phyloP scores from a whole-genome alignment of 495 filamentous ascomycete genomes.

The Lasiosphaeria miniovina region DNA sequence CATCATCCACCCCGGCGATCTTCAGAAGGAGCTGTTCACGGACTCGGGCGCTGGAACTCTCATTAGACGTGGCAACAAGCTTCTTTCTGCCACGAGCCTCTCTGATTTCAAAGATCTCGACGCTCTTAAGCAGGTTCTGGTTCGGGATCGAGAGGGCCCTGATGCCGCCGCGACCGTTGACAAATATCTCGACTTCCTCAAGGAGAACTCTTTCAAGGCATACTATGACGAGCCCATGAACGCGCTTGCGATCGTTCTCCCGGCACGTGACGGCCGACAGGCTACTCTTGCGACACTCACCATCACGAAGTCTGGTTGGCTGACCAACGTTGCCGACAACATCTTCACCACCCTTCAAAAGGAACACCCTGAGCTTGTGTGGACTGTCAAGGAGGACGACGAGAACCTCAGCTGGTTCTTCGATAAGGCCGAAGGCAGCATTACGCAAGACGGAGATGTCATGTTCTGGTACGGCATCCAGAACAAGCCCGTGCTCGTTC shows the following conservation, averaged over 20 bases:
- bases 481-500: constrained; percentile 76
- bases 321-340: constrained; percentile 96
- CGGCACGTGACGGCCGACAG: constrained; percentile 52
- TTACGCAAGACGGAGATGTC: constrained; percentile 79
- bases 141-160: constrained; percentile 80
- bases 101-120: constrained; percentile 76
- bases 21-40: constrained; percentile 96
- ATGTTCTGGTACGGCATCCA: constrained; percentile 97
- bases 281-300: constrained; percentile 90
- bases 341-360: constrained; percentile 91
- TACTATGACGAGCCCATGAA: constrained; percentile 98
- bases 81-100: constrained; percentile 69
- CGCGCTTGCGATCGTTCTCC: constrained; percentile 88
- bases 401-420: constrained; percentile 99
- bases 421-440: constrained; percentile 91
- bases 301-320: constrained; percentile 92
- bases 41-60: constrained; percentile 94
- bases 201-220: constrained; percentile 78
- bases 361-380: constrained; percentile 85
- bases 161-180: constrained; percentile 83
- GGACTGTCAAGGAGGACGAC: constrained; percentile 96
- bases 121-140: constrained; percentile 75
- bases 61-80: constrained; percentile 89
- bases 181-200: constrained; percentile 75
- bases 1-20: constrained; percentile 91